phyloP scores from a whole-genome alignment of 2,329 filamentous ascomycete species.

The Fusarium subtropicale region DNA sequence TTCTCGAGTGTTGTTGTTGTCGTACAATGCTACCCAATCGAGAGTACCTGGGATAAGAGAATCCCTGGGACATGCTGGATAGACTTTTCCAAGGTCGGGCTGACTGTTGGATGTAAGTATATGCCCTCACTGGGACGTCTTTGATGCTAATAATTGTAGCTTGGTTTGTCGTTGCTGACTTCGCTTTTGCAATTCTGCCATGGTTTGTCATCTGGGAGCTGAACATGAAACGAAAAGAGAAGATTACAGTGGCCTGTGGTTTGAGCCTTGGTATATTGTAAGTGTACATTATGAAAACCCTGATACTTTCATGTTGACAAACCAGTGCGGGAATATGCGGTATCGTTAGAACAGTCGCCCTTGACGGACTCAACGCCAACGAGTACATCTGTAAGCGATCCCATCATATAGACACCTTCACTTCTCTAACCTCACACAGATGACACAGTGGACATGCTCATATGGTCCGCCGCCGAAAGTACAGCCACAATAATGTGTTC shows the following conservation, averaged over 20 bases:
- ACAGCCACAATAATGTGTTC: slow-evolving; percentile 35
- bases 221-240: slow-evolving; percentile 37
- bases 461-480: slow-evolving; percentile 35
- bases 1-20: slow-evolving; percentile 16
- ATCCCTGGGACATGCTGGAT: slow-evolving; percentile 23
- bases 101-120: slow-evolving; percentile 32
- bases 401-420: fast-evolving
- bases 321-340: slow-evolving; percentile 20
- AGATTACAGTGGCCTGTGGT: slow-evolving; percentile 27
- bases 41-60: slow-evolving; percentile 26
- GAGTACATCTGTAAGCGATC: slow-evolving; percentile 25
- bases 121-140: fast-evolving
- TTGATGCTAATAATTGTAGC: background rate
- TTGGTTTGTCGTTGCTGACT: slow-evolving; percentile 32
- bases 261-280: slow-evolving; percentile 31
- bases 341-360: slow-evolving; percentile 26
- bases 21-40: slow-evolving; percentile 21
- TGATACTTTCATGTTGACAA: background rate
- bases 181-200: slow-evolving; percentile 26
- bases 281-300: background rate
- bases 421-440: background rate
- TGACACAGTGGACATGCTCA: slow-evolving; percentile 33
- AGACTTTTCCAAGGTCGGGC: slow-evolving; percentile 34
- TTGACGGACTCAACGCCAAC: slow-evolving; percentile 14
- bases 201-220: slow-evolving; percentile 36